A percentile compares a stretch with the other conserved stretches of the same genome.
These are phyloP conservation scores for Talaromyces verruculosus DNA, from an alignment of 2,329 filamentous ascomycete species.

Conservation along the genomic window DNA sequence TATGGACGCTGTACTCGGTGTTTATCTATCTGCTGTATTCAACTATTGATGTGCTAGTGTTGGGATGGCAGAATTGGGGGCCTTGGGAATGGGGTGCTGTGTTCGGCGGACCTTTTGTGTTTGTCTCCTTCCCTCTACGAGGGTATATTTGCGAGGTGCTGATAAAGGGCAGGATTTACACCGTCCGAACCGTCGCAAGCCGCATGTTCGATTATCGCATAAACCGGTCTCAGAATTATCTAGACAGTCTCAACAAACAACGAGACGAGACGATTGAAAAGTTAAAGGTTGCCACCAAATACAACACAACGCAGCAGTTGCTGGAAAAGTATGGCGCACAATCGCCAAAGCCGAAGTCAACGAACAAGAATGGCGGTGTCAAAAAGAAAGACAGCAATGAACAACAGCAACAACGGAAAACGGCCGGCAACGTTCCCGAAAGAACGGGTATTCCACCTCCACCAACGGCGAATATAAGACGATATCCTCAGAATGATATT, in stretches of 20 bases:
- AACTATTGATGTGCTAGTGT: conserved; percentile 77
- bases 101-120: conserved; percentile 75
- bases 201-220: conserved; percentile 80
- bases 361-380: conserved; percentile 28
- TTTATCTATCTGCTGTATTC: conserved; percentile 88
- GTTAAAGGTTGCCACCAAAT: conserved; percentile 91
- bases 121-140: conserved; percentile 34
- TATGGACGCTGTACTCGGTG: conserved; percentile 86
- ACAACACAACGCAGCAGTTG: conserved; percentile 88
- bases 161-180: conserved; percentile 62
- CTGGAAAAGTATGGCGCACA: conserved; percentile 88
- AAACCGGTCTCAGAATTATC: conserved; percentile 63
- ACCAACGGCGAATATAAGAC: conserved; percentile 64
- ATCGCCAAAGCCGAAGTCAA: conserved; percentile 42
- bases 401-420: background rate
- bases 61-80: conserved; percentile 78
- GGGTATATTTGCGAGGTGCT: no score
- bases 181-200: conserved; percentile 64
- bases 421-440: background rate
- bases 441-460: conserved; percentile 59
- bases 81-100: conserved; percentile 75
- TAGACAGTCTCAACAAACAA: conserved; percentile 75
- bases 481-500: conserved; percentile 22
- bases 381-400: conserved; percentile 19
- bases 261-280: conserved; percentile 86